These are phyloP conservation scores for Mycena kentingensis DNA, from an alignment of 768 basidiomycete genomes.

Conservation along the genomic window DNA sequence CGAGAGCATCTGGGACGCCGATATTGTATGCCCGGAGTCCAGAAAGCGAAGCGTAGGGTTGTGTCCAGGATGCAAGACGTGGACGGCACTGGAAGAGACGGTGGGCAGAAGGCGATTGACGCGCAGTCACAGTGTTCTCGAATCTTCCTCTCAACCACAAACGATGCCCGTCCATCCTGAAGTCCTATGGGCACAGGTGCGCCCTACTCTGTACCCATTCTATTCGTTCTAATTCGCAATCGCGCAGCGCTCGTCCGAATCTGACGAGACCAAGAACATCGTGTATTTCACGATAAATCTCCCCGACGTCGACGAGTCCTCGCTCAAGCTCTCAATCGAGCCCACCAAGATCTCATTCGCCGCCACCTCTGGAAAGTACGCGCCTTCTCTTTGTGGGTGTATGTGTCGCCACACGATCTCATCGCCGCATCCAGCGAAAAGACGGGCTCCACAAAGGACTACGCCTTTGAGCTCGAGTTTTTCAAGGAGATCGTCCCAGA, in stretches of 20 bases:
- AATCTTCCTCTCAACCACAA: too few species aligned
- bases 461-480: constrained; percentile 75
- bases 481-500: constrained; percentile 77
- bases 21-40: too few species aligned
- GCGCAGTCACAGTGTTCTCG: too few species aligned
- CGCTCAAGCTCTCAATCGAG: constrained; percentile 63
- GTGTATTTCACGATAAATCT: constrained; percentile 85
- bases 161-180: constrained; percentile 87
- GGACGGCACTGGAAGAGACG: too few species aligned
- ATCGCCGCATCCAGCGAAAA: constrained; percentile 23
- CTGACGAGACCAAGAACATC: constrained; percentile 77
- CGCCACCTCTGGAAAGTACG: constrained; percentile 66
- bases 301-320: constrained; percentile 62
- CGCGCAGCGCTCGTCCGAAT: constrained; percentile 81
- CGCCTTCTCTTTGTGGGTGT: constrained; percentile 11
- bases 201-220: too few species aligned
- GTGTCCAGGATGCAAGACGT: too few species aligned
- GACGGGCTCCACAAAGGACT: constrained; percentile 56
- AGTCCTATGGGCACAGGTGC: constrained; percentile 92
- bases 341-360: constrained; percentile 62
- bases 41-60: too few species aligned
- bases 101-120: too few species aligned
- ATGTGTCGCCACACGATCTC: background rate
- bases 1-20: too few species aligned
- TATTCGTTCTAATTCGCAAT: too few species aligned